Percentiles rank a stretch among this genome's conserved stretches.
phyloP scores from a whole-genome alignment of 495 filamentous ascomycete genomes.

The Penicillium salamii region DNA sequence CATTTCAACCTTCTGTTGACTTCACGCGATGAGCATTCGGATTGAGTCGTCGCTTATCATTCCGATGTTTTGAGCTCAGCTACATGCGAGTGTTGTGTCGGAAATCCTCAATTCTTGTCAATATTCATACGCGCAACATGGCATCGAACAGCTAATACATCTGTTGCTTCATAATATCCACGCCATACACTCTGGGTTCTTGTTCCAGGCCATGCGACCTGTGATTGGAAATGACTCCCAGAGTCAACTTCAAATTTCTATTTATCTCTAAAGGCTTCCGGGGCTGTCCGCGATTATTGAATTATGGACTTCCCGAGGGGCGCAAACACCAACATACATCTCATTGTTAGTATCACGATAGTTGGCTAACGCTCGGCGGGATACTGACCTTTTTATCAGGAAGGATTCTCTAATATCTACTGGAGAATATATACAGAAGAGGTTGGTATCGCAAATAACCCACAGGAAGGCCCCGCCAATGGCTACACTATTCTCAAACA shows the following conservation, averaged over 20 bases:
- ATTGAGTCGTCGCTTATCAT: background rate
- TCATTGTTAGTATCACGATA: slow-evolving; percentile 37
- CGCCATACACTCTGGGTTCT: slow-evolving; percentile 7
- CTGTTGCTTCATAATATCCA: slow-evolving; percentile 6
- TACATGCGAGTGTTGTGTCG: background rate
- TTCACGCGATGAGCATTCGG: slow-evolving; percentile 2
- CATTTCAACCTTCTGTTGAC: slow-evolving; percentile 9
- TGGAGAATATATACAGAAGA: slow-evolving; percentile 51
- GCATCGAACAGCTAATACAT: slow-evolving; percentile 21
- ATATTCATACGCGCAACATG: slow-evolving; percentile 18
- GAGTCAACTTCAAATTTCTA: slow-evolving; percentile 22
- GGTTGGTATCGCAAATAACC: slow-evolving; percentile 27
- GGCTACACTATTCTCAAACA: slow-evolving; percentile 44
- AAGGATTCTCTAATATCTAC: slow-evolving; percentile 49
- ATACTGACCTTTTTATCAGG: slow-evolving; percentile 28
- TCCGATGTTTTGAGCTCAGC: background rate
- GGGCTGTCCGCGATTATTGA: slow-evolving; percentile 31
- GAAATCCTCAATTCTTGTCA: background rate
- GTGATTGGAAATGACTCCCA: slow-evolving; percentile 39
- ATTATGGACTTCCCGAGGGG: slow-evolving; percentile 50
- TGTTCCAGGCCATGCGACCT: slow-evolving; percentile 6
- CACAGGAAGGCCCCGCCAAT: slow-evolving; percentile 39
- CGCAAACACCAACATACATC: slow-evolving; percentile 46
- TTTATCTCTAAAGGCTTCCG: slow-evolving; percentile 29
- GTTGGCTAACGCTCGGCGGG: background rate